Percentiles rank a stretch among this genome's conserved stretches.
These are phyloP conservation scores for Debaryomyces prosopidis DNA, from an alignment of 805 yeast species.

Conservation along the genomic window DNA sequence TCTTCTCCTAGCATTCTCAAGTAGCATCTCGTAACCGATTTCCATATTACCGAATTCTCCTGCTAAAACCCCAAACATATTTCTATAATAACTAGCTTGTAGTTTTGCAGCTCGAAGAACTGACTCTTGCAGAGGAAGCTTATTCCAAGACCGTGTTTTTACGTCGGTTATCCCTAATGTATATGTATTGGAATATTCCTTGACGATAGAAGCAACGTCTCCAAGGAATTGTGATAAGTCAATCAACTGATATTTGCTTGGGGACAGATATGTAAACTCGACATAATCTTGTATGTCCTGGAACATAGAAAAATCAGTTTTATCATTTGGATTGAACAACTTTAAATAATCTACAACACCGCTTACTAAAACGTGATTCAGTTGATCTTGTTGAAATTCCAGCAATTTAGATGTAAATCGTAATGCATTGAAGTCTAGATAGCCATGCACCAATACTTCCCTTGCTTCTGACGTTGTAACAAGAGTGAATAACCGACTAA, in stretches of 20 bases:
- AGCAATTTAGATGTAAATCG: background rate
- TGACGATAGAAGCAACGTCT: conserved; percentile 12
- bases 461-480: conserved; percentile 54
- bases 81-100: conserved; percentile 64
- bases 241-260: conserved; percentile 19
- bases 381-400: conserved; percentile 11
- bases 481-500: conserved; percentile 40
- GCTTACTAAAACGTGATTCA: conserved; percentile 49
- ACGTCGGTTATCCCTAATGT: conserved; percentile 44
- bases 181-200: conserved; percentile 11
- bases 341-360: conserved; percentile 62
- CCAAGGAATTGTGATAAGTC: conserved; percentile 27
- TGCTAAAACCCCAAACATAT: conserved; percentile 43
- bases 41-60: conserved; percentile 15
- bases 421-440: conserved; percentile 28
- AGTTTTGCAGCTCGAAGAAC: conserved; percentile 50
- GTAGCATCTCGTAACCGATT: conserved; percentile 41
- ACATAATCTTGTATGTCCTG: conserved; percentile 21
- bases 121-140: conserved; percentile 49
- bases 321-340: conserved; percentile 12
- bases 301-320: conserved; percentile 19
- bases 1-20: conserved; percentile 49
- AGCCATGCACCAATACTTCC: conserved; percentile 60
- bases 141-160: conserved; percentile 53
- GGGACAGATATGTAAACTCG: conserved; percentile 11